These are phyloP conservation scores for Phytophthora melonis DNA, from an alignment of 352 stramenopile species.

Conservation along the genomic window DNA sequence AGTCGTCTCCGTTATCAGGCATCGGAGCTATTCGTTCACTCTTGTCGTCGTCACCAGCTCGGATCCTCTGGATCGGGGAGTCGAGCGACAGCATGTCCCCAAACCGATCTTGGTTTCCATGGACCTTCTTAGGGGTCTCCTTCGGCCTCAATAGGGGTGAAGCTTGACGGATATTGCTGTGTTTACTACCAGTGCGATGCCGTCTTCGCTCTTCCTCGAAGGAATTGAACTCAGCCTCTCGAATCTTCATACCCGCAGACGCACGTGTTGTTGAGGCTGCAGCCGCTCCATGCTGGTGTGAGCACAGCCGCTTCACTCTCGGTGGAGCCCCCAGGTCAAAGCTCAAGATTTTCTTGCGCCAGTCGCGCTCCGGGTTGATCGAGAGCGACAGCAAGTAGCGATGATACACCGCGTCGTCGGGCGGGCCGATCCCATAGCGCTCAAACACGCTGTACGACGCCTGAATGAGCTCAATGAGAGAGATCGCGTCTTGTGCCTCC, in stretches of 20 bases:
- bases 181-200: conserved; percentile 15
- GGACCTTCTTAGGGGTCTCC: not conserved
- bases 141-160: conserved; percentile 7
- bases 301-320: conserved; percentile 29
- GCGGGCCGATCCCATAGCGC: conserved; percentile 49
- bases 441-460: conserved; percentile 64
- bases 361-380: conserved; percentile 64
- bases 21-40: conserved; percentile 1
- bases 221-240: not conserved
- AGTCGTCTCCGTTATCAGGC: not conserved
- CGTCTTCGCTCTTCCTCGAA: conserved; percentile 2
- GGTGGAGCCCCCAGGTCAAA: conserved; percentile 37
- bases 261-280: not conserved
- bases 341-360: conserved; percentile 58
- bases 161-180: conserved; percentile 8
- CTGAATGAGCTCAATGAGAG: conserved; percentile 73
- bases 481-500: conserved; percentile 38
- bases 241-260: not conserved
- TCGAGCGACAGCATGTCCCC: conserved; percentile 54
- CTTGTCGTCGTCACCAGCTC: not conserved
- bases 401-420: conserved; percentile 65
- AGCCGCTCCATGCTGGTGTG: conserved; percentile 11
- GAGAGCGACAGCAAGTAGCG: conserved; percentile 65
- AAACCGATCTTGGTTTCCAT: conserved; percentile 44
- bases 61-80: conserved; percentile 13